Base-by-base conservation (phyloP, 768 basidiomycete species). In the Ephemerocybe angulata region DNA sequence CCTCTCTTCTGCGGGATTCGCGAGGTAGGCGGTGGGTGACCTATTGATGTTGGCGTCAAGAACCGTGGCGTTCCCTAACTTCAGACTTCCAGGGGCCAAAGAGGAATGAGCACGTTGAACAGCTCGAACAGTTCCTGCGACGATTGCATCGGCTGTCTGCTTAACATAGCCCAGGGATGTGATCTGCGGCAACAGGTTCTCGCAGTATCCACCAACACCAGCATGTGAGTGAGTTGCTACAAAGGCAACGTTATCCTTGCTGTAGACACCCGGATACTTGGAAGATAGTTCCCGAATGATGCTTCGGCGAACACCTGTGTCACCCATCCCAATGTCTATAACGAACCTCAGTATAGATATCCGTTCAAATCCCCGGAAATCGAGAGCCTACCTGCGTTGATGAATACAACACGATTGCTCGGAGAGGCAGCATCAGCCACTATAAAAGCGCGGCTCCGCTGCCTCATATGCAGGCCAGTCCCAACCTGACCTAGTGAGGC, bases 281-380 rank as follows among this genome's bases (percentile, higher is more conserved):
- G 74, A 58, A 6, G 83, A 76, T 10, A 91, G 76, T 37, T 78
- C 70, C 3, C 75, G 65, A 27, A 91, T 78, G 60, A 92, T 83
- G 13, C 82, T 79, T 25, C 87, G 82, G 29, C 88, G 84, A 33
- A 89, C 72, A 24, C 88, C 89, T 2, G 81, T 83, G 67, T 90
- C 90, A 11, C 89, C 89, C 86, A 90, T 89, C 38, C 83, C 87
- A 49, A 90, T 88, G 65, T 92, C 89, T 85, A 53, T 1, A 40
- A 51, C 31, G 44, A 21, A 30, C 24, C 44, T 25, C 33, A 28
- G 51, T 35, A 33, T 49, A 52, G 29, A 50, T 28, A 50, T 13
- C 19, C 48, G 17, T 19, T 27, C 31, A 1, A 35, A 52, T 25
- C 31, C 24, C 37, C 53, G 21, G 28, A 19, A 46, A 50, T 43